Conservation (phyloP, 164 flowering plant genomes). For the Vitis labrusca region DNA sequence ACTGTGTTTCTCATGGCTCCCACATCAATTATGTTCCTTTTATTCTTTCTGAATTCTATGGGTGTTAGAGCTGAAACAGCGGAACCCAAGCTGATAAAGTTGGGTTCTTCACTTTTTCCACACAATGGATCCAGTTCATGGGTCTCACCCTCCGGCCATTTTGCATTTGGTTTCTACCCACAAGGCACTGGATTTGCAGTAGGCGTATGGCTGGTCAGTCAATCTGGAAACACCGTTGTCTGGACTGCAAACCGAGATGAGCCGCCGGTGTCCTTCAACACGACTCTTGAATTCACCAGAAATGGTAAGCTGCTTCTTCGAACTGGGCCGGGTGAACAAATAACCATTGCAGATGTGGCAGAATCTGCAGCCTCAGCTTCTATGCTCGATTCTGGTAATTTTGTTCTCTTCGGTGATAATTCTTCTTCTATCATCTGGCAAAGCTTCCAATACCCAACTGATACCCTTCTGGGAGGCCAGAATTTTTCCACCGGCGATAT, state of each 20-base stretch:
- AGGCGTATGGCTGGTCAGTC: background rate
- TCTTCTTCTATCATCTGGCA: background rate
- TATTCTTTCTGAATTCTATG: too few species aligned
- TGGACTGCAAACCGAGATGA: constrained; percentile 1
- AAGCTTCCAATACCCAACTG: background rate
- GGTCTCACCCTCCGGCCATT: constrained; percentile 5
- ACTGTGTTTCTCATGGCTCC: too few species aligned
- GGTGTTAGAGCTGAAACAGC: too few species aligned
- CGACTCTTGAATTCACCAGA: background rate
- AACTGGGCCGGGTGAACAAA: background rate
- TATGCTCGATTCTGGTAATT: constrained; percentile 4
- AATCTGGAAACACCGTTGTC: background rate
- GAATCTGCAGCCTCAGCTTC: background rate
- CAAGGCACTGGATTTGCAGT: background rate
- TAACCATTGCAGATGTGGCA: background rate
- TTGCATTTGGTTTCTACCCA: constrained; percentile 7
- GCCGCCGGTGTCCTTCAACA: background rate
- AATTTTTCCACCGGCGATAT: background rate
- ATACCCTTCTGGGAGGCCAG: constrained; percentile 1
- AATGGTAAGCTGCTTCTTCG: background rate
- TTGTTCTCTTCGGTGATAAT: background rate
- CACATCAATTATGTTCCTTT: too few species aligned
- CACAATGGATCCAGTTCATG: background rate
- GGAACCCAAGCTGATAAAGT: too few species aligned
- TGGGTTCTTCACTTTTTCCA: background rate